phyloP scores from a whole-genome alignment of 306 rosid genomes.

The Urtica urens region DNA sequence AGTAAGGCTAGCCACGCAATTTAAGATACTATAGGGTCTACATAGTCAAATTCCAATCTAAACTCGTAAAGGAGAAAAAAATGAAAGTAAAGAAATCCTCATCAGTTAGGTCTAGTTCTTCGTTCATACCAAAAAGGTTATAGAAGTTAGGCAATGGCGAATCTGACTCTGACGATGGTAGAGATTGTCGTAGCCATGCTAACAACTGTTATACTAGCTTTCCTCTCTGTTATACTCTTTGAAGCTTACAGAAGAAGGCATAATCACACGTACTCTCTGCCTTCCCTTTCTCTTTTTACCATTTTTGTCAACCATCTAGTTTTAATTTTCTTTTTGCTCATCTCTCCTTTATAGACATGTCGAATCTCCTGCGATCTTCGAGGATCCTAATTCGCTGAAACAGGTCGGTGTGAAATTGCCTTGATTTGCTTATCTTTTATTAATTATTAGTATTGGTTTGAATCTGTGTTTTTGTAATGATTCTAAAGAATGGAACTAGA shows the following conservation, averaged over 20 bases:
- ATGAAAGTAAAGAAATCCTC: no score
- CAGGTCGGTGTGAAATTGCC: conserved; percentile 28
- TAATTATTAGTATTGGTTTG: conserved; percentile 3
- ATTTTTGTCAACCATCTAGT: not conserved
- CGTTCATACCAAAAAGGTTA: no score
- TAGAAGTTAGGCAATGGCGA: conserved; percentile 24
- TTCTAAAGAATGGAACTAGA: not conserved
- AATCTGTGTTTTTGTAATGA: not conserved
- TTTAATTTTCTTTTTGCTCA: conserved; percentile 6
- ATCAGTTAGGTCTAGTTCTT: not conserved
- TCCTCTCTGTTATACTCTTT: conserved; percentile 33
- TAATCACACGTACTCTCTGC: conserved; percentile 45
- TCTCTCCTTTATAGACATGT: conserved; percentile 42
- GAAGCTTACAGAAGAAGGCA: conserved; percentile 66
- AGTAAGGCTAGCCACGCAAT: no score
- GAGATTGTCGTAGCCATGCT: conserved; percentile 26
- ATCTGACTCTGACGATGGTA: conserved; percentile 20
- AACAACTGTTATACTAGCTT: conserved; percentile 24
- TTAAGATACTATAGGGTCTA: no score
- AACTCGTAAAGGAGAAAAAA: no score
- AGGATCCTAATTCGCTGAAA: conserved; percentile 66
- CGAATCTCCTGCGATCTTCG: conserved; percentile 68
- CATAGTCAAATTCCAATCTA: no score
- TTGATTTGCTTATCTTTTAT: conserved; percentile 6
- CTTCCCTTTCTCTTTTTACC: not conserved